Conservation (phyloP, 441 rosid species). For the Metrosideros polymorpha region DNA sequence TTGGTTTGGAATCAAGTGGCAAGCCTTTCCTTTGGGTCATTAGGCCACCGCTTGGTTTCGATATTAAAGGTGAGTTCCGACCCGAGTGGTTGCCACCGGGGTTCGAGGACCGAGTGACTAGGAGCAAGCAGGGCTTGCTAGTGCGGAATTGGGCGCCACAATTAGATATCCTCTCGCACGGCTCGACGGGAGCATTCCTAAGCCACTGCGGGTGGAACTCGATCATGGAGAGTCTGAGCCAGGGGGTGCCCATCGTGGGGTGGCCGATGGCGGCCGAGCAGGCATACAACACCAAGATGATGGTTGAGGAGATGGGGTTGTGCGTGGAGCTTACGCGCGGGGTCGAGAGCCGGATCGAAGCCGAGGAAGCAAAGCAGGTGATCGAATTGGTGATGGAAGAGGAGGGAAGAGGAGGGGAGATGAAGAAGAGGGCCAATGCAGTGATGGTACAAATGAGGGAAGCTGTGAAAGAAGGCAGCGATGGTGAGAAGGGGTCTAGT, state of each 20-base stretch:
- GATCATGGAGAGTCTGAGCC: slow-evolving; percentile 1
- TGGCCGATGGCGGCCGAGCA: slow-evolving; percentile 11
- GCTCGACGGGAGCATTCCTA: slow-evolving; percentile 7
- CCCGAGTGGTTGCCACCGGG: slow-evolving; percentile 15
- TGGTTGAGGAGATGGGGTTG: slow-evolving; percentile 1
- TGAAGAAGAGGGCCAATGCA: slow-evolving; percentile 1
- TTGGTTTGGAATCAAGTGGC: slow-evolving; percentile 11
- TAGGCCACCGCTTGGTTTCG: slow-evolving; percentile 1
- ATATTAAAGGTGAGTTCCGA: background rate
- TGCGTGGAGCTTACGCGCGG: background rate
- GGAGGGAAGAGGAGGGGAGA: background rate
- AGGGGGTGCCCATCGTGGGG: slow-evolving; percentile 14
- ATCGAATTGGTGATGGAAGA: background rate
- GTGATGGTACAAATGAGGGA: slow-evolving; percentile 4
- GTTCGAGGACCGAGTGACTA: background rate
- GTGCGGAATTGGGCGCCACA: slow-evolving; percentile 10
- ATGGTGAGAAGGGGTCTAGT: slow-evolving; percentile 7
- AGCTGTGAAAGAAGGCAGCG: slow-evolving; percentile 1
- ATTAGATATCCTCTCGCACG: slow-evolving; percentile 1
- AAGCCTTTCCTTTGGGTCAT: slow-evolving; percentile 9
- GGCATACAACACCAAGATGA: slow-evolving; percentile 4
- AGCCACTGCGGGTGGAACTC: slow-evolving; percentile 17
- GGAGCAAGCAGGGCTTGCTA: slow-evolving; percentile 1
- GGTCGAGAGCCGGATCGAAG: background rate
- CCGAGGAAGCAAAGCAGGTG: background rate